phyloP scores from a whole-genome alignment of 192 early-diverging fungal species.

The Backusella morwellensis region DNA sequence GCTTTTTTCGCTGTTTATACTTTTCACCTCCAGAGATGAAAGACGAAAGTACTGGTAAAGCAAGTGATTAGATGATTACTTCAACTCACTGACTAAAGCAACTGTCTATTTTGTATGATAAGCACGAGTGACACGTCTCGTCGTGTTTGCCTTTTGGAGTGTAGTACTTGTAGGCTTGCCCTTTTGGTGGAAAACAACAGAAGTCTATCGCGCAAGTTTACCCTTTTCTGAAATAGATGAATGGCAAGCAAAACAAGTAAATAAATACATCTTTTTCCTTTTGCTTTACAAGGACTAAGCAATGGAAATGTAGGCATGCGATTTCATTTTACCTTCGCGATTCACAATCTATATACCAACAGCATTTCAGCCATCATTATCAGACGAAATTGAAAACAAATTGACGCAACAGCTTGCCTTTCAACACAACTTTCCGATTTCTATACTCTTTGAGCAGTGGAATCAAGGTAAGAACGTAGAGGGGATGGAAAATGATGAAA shows the following conservation, averaged over 20 bases:
- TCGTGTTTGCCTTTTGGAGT: constrained; percentile 50
- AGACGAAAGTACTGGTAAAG: background rate
- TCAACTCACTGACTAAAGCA: background rate
- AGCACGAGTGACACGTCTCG: constrained; percentile 29
- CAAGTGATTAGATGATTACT: background rate
- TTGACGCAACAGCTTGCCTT: background rate
- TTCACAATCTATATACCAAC: constrained; percentile 22
- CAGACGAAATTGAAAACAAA: background rate
- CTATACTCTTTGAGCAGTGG: constrained; percentile 20
- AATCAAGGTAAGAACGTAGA: background rate
- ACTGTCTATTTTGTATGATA: background rate
- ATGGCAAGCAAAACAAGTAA: constrained; percentile 53
- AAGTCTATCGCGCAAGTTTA: constrained; percentile 73
- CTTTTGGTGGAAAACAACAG: constrained; percentile 81
- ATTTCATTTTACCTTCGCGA: constrained; percentile 29
- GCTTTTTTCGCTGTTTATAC: background rate
- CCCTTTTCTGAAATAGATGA: constrained; percentile 60
- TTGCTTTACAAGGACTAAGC: background rate
- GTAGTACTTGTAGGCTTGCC: constrained; percentile 65
- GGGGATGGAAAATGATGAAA: background rate
- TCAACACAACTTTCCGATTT: constrained; percentile 22
- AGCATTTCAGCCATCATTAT: background rate
- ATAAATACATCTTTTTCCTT: background rate
- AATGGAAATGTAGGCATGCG: constrained; percentile 15
- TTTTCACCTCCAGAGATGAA: background rate